These are phyloP conservation scores for Pseudophaeomoniella oleicola DNA, from an alignment of 2,329 filamentous ascomycete genomes.

Conservation along the genomic window DNA sequence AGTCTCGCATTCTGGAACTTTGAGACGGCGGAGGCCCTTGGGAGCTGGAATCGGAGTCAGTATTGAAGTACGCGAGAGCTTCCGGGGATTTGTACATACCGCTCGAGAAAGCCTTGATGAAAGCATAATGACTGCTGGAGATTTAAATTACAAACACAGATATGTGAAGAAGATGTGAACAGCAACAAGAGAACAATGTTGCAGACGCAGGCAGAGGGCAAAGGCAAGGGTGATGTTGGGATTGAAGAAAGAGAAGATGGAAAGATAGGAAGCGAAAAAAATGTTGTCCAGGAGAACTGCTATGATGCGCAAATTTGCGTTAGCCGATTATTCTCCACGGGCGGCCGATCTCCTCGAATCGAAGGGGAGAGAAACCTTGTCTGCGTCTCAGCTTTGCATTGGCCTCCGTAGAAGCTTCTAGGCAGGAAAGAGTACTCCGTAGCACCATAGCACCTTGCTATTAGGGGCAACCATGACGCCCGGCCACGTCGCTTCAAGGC, in stretches of 20 bases:
- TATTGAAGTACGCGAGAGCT: slow-evolving; percentile 3
- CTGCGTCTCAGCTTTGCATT: too few relatives aligned
- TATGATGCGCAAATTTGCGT: background rate
- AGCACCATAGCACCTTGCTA: too few relatives aligned
- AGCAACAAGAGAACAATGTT: background rate
- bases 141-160: background rate
- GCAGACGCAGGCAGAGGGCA: background rate
- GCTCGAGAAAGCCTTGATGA: slow-evolving; percentile 58
- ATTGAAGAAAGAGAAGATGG: slow-evolving; percentile 3
- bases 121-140: slow-evolving; percentile 37
- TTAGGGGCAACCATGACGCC: too few relatives aligned
- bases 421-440: too few relatives aligned
- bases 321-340: slow-evolving; percentile 4
- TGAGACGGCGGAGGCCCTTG: slow-evolving; percentile 57
- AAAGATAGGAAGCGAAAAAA: slow-evolving; percentile 5
- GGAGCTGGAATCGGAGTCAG: slow-evolving; percentile 42
- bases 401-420: too few relatives aligned
- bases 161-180: background rate
- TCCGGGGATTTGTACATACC: slow-evolving; percentile 34
- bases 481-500: too few relatives aligned
- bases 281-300: slow-evolving; percentile 2
- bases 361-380: slow-evolving; percentile 17
- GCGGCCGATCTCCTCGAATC: slow-evolving; percentile 3
- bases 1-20: slow-evolving; percentile 35
- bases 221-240: background rate